Evolutionary conservation across 805 yeast species (phyloP).

Genomic region (Lipomyces chichibuensis): DNA sequence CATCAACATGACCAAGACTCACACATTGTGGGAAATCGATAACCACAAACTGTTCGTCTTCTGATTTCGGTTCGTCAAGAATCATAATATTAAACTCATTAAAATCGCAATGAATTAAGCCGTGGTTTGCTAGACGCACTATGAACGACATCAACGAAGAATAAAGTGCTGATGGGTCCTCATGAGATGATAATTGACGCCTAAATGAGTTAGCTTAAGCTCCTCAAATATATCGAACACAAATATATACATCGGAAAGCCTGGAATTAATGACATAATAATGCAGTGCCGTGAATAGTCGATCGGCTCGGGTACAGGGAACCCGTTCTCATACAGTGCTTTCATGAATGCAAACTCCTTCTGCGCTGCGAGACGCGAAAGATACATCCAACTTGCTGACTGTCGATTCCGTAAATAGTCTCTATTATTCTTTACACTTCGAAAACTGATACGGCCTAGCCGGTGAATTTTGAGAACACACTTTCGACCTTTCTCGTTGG

Average conservation of each 20-base stretch:
- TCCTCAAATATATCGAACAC: neutral
- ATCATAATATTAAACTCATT: conserved; percentile 95
- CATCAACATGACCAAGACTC: conserved; percentile 87
- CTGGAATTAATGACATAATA: conserved; percentile 78
- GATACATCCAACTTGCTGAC: conserved; percentile 89
- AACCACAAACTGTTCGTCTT: conserved; percentile 72
- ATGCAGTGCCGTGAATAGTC: conserved; percentile 91
- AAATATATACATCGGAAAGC: conserved; percentile 27
- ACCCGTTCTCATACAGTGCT: conserved; percentile 71
- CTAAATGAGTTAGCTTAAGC: conserved; percentile 7
- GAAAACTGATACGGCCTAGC: conserved; percentile 90
- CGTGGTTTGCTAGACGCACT: conserved; percentile 80
- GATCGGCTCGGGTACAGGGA: conserved; percentile 83
- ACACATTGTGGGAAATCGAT: conserved; percentile 99
- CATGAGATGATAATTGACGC: conserved; percentile 69
- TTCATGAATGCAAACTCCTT: conserved; percentile 90
- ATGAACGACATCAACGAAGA: conserved; percentile 85
- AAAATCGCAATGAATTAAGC: conserved; percentile 95
- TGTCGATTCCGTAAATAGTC: conserved; percentile 77
- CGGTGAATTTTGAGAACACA: conserved; percentile 88
- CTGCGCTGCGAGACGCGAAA: conserved; percentile 86
- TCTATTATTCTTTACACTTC: conserved; percentile 88
- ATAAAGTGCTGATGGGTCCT: conserved; percentile 70
- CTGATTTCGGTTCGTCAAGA: conserved; percentile 54
- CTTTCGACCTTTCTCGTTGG: conserved; percentile 64